A percentile compares a stretch with the other conserved stretches of the same genome.
Conservation (phyloP, 1,284 basidiomycete genomes). For the Hymenochaete sp. region DNA sequence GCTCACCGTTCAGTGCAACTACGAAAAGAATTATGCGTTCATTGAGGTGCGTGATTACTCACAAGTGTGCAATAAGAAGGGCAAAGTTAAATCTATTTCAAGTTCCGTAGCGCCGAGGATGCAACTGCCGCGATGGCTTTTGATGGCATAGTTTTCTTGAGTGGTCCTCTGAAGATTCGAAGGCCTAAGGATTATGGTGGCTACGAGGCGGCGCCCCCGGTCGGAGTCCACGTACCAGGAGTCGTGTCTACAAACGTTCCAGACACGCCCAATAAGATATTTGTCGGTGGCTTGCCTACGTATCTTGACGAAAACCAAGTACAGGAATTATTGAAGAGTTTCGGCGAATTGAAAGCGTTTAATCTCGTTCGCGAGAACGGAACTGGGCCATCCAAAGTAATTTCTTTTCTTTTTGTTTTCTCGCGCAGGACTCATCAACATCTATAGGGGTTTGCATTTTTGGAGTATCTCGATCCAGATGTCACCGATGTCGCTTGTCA, state of each 20-base stretch:
- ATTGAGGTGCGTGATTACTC: constrained; percentile 61
- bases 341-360: constrained; percentile 96
- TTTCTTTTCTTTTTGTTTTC: neutral
- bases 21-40: constrained; percentile 97
- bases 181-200: constrained; percentile 95
- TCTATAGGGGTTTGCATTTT: constrained; percentile 90
- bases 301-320: constrained; percentile 98
- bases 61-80: neutral
- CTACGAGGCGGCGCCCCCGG: constrained; percentile 46
- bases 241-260: constrained; percentile 95
- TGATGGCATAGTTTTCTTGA: constrained; percentile 93
- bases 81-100: constrained; percentile 6
- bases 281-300: constrained; percentile 90
- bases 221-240: constrained; percentile 79
- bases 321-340: constrained; percentile 93
- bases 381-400: constrained; percentile 81
- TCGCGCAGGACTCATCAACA: constrained; percentile 1
- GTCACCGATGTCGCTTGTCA: constrained; percentile 95
- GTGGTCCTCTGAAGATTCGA: constrained; percentile 87
- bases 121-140: constrained; percentile 95
- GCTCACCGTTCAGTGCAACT: constrained; percentile 88
- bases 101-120: constrained; percentile 97
- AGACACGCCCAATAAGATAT: constrained; percentile 96
- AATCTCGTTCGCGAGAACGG: constrained; percentile 94
- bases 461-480: constrained; percentile 87